Evolutionary conservation across 495 filamentous ascomycete species (phyloP).

Genomic region (Chaetomidium leptoderma): DNA sequence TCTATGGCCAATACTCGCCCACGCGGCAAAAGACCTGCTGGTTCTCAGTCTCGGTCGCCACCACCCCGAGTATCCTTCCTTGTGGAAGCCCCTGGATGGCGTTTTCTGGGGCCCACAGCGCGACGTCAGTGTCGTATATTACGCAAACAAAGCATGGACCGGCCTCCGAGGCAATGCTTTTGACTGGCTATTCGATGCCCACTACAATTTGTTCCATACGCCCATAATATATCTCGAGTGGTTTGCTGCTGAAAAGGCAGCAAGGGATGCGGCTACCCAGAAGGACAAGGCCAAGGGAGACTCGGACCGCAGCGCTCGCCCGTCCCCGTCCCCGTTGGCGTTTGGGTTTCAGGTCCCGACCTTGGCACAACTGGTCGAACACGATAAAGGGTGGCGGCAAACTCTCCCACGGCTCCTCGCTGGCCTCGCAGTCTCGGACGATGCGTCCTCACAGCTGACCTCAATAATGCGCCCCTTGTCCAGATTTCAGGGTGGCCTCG

Average conservation of each 20-base stretch:
- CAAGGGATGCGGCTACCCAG: not conserved
- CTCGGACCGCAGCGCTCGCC: no score
- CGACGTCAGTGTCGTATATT: not conserved
- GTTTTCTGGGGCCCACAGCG: not conserved
- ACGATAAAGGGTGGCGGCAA: not conserved
- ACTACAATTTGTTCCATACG: no score
- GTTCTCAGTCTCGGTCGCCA: not conserved
- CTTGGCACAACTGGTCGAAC: not conserved
- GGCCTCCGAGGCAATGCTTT: no score
- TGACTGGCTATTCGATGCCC: no score
- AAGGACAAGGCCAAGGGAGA: not conserved
- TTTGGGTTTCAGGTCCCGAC: not conserved
- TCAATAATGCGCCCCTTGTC: no score
- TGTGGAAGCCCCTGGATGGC: not conserved
- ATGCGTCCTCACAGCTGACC: not conserved
- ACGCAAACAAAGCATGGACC: no score
- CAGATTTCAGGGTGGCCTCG: no score
- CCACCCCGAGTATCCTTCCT: not conserved
- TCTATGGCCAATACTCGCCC: not conserved
- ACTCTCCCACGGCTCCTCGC: not conserved
- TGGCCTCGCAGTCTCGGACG: not conserved
- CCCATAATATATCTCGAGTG: no score
- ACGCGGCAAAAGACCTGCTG: not conserved
- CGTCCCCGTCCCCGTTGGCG: not conserved
- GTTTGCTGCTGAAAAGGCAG: not conserved